A percentile compares a stretch with the other conserved stretches of the same genome.
Evolutionary conservation across 2,329 filamentous ascomycete genomes (phyloP).

Genomic region (Pseudogymnoascus sp.): DNA sequence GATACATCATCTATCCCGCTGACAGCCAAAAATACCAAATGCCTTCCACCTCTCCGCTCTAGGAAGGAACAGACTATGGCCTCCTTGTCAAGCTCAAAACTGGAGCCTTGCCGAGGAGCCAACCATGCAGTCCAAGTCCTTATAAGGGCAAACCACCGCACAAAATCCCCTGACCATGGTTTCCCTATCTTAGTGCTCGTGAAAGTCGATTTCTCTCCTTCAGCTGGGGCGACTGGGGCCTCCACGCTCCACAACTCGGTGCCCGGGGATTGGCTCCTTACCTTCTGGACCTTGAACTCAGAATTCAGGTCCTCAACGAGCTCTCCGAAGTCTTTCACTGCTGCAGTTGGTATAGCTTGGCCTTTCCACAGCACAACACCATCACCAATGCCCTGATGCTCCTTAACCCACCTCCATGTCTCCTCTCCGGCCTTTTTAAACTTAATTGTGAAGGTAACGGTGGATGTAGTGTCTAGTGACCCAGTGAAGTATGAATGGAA

Average conservation of each 20-base stretch:
- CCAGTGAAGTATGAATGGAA: constrained; percentile 44
- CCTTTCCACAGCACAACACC: constrained; percentile 50
- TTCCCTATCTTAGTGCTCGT: constrained; percentile 29
- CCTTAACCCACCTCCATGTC: constrained; percentile 63
- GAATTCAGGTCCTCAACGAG: constrained; percentile 51
- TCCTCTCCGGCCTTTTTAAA: constrained; percentile 46
- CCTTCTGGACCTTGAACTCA: constrained; percentile 43
- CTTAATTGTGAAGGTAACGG: constrained; percentile 60
- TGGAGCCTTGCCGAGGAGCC: constrained; percentile 70
- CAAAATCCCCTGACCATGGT: constrained; percentile 27
- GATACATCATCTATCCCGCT: constrained; percentile 65
- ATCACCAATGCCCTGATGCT: constrained; percentile 54
- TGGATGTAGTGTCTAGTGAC: constrained; percentile 38
- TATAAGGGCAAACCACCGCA: constrained; percentile 68
- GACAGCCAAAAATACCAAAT: constrained; percentile 69
- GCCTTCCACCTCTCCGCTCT: constrained; percentile 53
- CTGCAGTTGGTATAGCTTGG: constrained; percentile 15
- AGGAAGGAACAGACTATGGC: constrained; percentile 73
- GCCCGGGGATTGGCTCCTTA: constrained; percentile 56
- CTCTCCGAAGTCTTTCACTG: constrained; percentile 26
- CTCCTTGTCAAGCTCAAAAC: constrained; percentile 65
- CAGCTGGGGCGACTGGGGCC: constrained; percentile 44
- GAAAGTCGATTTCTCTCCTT: constrained; percentile 48
- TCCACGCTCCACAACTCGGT: constrained; percentile 65
- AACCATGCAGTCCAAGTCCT: constrained; percentile 78